Conservation (phyloP, 257 asterid genomes). For the Echites panduratus region DNA sequence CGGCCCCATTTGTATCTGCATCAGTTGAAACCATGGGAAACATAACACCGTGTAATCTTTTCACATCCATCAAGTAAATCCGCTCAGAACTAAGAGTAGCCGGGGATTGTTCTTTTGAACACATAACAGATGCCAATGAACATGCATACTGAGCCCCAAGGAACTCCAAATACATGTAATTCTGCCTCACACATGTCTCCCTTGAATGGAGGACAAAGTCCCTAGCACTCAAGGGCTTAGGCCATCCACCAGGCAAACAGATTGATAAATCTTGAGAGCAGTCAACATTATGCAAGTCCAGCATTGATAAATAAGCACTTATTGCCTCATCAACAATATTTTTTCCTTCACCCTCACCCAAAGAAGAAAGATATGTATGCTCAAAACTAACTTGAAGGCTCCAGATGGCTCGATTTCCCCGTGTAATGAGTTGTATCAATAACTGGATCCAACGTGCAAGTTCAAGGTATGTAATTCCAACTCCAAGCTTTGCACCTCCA, state of each 20-base stretch:
- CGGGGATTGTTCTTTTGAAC: constrained; percentile 25
- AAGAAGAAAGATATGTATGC: constrained; percentile 80
- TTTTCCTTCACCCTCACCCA: constrained; percentile 70
- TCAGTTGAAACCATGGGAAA: constrained; percentile 37
- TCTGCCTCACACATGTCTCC: constrained; percentile 66
- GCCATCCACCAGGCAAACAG: constrained; percentile 90
- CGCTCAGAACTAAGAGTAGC: constrained; percentile 26
- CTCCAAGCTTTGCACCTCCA: constrained; percentile 54
- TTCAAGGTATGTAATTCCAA: constrained; percentile 72
- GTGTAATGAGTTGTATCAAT: constrained; percentile 61
- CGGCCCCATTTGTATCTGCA: constrained; percentile 18
- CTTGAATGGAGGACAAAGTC: constrained; percentile 55
- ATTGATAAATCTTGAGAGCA: constrained; percentile 42
- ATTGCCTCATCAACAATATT: constrained; percentile 45
- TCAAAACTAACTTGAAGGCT: constrained; percentile 87
- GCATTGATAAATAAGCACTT: constrained; percentile 34
- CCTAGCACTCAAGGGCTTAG: constrained; percentile 61
- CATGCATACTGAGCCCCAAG: constrained; percentile 57
- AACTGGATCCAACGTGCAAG: constrained; percentile 92
- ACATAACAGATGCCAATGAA: constrained; percentile 20
- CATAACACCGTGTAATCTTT: constrained; percentile 32
- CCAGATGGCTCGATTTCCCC: constrained; percentile 73
- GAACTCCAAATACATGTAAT: constrained; percentile 62
- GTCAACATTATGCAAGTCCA: constrained; percentile 35
- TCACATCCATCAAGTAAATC: constrained; percentile 46